phyloP scores from a whole-genome alignment of 208 protist genomes.

The Trypanosoma congolense region DNA sequence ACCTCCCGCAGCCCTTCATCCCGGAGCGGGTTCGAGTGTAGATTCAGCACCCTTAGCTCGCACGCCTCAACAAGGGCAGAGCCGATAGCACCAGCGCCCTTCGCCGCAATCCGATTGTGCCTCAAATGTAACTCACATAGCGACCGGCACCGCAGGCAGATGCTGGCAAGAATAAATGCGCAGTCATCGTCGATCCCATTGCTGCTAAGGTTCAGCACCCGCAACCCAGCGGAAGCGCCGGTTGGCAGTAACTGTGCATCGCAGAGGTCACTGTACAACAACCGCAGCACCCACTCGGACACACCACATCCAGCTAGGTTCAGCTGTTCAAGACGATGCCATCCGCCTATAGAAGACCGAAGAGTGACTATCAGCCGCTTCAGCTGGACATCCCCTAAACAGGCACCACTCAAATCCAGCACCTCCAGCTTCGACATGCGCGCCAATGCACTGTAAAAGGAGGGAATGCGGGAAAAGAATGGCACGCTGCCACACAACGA shows the following conservation, averaged over 20 bases:
- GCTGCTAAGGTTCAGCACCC: conserved; percentile 42
- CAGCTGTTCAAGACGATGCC: conserved; percentile 46
- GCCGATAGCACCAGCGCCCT: conserved; percentile 23
- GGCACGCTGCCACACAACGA: conserved; percentile 32
- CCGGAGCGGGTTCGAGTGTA: conserved; percentile 55
- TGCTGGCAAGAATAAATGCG: conserved; percentile 38
- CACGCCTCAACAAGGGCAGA: conserved; percentile 29
- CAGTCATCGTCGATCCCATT: conserved; percentile 41
- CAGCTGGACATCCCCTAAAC: conserved; percentile 38
- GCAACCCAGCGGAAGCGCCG: conserved; percentile 16
- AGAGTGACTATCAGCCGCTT: conserved; percentile 29
- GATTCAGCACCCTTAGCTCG: conserved; percentile 29
- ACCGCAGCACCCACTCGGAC: conserved; percentile 27
- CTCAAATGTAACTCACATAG: conserved; percentile 46
- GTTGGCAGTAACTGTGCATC: conserved; percentile 5
- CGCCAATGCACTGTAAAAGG: conserved; percentile 14
- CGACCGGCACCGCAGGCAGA: conserved; percentile 33
- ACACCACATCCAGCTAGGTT: conserved; percentile 49
- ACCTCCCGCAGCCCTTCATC: conserved; percentile 43
- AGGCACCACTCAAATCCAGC: conserved; percentile 43
- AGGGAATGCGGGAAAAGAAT: conserved; percentile 19
- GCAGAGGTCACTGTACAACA: conserved; percentile 22
- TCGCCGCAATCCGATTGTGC: conserved; percentile 46
- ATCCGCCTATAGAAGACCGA: conserved; percentile 36
- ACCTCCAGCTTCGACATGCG: conserved; percentile 17